Conservation (phyloP, 331 rosid genomes). For the Cydonia oblonga region DNA sequence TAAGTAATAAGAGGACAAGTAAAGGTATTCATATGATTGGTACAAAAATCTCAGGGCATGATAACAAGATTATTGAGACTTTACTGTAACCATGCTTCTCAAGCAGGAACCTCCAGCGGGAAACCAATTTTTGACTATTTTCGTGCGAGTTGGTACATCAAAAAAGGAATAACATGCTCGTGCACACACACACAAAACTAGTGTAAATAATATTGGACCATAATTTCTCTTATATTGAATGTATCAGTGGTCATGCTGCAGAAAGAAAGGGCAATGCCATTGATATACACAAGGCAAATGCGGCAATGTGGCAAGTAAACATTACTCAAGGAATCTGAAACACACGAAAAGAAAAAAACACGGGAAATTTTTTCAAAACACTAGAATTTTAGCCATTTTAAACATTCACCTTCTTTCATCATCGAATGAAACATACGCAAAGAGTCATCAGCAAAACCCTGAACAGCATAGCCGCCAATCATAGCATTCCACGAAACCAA, state of each 20-base stretch:
- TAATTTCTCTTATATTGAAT: no score
- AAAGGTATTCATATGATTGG: neutral
- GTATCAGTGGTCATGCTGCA: no score
- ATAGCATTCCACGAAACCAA: constrained; percentile 27
- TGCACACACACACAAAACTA: no score
- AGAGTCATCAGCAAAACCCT: constrained; percentile 12
- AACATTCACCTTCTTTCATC: constrained; percentile 24
- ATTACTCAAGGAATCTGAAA: neutral
- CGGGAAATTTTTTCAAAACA: no score
- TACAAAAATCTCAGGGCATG: neutral
- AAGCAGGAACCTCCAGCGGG: neutral
- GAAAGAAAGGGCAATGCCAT: no score
- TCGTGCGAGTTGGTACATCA: no score
- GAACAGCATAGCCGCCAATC: constrained; percentile 29
- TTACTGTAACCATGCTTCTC: neutral
- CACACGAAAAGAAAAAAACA: neutral
- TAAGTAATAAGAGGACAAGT: no score
- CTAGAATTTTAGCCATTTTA: neutral
- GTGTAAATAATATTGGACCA: no score
- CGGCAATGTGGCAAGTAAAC: no score
- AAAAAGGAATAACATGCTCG: no score
- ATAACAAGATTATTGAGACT: neutral
- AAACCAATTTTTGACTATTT: neutral
- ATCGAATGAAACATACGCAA: constrained; percentile 13
- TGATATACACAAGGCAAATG: no score